Conservation (phyloP, 163 green algal genomes). For the Scenedesmus sp. region DNA sequence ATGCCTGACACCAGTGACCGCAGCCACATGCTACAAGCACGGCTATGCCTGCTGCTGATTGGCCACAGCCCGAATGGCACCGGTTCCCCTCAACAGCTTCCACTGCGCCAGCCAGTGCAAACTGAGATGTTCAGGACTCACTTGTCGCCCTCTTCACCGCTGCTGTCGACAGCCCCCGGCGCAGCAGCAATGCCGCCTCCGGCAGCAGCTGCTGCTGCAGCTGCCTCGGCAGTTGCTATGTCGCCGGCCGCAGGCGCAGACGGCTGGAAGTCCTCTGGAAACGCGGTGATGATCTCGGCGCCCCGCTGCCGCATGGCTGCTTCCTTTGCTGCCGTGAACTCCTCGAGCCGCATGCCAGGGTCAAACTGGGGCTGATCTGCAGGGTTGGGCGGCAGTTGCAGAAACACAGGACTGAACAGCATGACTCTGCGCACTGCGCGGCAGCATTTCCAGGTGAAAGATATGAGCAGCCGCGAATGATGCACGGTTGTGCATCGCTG, state of each 20-base stretch:
- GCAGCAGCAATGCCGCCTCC: slow-evolving; percentile 9
- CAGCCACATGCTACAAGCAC: too few species aligned
- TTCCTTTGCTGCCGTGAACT: slow-evolving; percentile 69
- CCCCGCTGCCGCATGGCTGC: slow-evolving; percentile 49
- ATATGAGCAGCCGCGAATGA: too few species aligned
- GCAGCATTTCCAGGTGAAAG: too few species aligned
- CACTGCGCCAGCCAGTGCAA: not conserved
- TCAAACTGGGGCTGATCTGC: not conserved
- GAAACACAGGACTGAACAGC: not conserved
- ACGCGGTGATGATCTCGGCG: slow-evolving; percentile 71
- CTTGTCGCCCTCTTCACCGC: slow-evolving; percentile 44
- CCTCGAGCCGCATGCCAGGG: slow-evolving; percentile 61
- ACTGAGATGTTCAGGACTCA: not conserved
- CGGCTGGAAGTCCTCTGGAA: slow-evolving; percentile 57
- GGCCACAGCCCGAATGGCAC: not conserved
- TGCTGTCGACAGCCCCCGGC: slow-evolving; percentile 1
- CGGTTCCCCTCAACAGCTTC: too few species aligned
- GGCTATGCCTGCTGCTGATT: too few species aligned
- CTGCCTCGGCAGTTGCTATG: not conserved
- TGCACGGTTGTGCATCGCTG: too few species aligned
- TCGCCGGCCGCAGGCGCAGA: not conserved
- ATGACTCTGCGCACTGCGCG: too few species aligned
- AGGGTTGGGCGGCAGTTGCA: not conserved
- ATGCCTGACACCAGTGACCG: too few species aligned
- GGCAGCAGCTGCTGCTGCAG: slow-evolving; percentile 3